A percentile compares a stretch with the other conserved stretches of the same genome.
These are phyloP conservation scores for Zygosaccharomyces bailii DNA, from an alignment of 805 yeast species.

Conservation along the genomic window DNA sequence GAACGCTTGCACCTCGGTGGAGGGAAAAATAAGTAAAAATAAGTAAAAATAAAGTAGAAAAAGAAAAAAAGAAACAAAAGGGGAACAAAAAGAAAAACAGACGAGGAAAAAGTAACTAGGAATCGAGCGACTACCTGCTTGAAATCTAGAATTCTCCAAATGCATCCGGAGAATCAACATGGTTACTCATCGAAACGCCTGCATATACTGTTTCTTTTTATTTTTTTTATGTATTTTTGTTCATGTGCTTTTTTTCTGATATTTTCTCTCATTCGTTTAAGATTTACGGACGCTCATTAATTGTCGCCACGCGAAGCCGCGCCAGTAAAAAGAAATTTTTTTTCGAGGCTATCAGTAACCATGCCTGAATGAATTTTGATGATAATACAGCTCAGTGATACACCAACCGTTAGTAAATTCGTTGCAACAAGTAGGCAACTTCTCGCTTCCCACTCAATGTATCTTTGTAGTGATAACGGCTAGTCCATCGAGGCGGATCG, in stretches of 20 bases:
- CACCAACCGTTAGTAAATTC: too few relatives aligned
- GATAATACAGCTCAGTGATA: too few relatives aligned
- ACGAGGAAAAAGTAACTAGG: background rate
- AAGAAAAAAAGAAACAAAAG: background rate
- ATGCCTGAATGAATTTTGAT: too few relatives aligned
- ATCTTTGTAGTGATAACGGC: too few relatives aligned
- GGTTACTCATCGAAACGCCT: background rate
- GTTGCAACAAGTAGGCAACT: too few relatives aligned
- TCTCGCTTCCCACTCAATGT: too few relatives aligned
- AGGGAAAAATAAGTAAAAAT: too few relatives aligned
- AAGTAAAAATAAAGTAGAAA: background rate
- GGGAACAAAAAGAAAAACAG: background rate
- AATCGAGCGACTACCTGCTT: background rate
- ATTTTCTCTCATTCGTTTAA: background rate
- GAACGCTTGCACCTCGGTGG: background rate
- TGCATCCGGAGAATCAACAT: background rate
- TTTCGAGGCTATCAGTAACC: too few relatives aligned
- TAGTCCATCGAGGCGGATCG: too few relatives aligned
- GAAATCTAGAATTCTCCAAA: background rate
- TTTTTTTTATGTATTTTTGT: too few relatives aligned
- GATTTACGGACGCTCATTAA: background rate
- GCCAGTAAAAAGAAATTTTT: background rate
- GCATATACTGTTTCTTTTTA: too few relatives aligned
- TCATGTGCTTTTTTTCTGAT: background rate
- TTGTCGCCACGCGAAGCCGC: background rate